These are phyloP conservation scores for Fusarium nelsonii DNA, from an alignment of 2,329 filamentous ascomycete genomes.

Conservation along the genomic window DNA sequence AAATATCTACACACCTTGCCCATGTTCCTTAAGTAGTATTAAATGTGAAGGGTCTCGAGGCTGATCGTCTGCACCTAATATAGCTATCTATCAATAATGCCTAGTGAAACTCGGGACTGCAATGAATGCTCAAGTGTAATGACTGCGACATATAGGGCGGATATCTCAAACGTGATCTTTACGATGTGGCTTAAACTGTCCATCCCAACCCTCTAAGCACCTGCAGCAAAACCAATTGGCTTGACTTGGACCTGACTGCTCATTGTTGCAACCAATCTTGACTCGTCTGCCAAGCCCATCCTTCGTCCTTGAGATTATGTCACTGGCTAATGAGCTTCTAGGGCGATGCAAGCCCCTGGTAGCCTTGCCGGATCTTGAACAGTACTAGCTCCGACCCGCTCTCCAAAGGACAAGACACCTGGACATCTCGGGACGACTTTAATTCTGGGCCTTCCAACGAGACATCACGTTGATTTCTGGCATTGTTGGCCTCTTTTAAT, in stretches of 20 bases:
- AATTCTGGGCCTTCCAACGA: constrained; percentile 27
- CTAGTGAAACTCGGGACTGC: neutral
- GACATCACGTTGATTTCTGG: constrained; percentile 30
- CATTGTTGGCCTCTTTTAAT: constrained; percentile 33
- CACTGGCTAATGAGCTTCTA: constrained; percentile 34
- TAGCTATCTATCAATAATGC: constrained; percentile 1
- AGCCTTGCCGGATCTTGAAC: constrained; percentile 45
- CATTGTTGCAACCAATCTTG: constrained; percentile 24
- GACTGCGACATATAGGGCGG: neutral
- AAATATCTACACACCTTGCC: neutral
- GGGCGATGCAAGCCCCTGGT: constrained; percentile 46
- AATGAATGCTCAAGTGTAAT: neutral
- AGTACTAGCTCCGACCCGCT: constrained; percentile 46
- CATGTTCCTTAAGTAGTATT: neutral
- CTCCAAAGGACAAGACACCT: constrained; percentile 45
- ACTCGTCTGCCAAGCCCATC: constrained; percentile 20
- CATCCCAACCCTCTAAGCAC: constrained; percentile 4
- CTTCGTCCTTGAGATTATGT: constrained; percentile 10
- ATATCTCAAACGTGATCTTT: neutral
- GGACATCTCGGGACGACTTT: constrained; percentile 40
- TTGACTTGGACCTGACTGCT: constrained; percentile 23
- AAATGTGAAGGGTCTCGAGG: constrained; percentile 1
- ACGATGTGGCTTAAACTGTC: constrained; percentile 21
- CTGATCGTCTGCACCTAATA: neutral
- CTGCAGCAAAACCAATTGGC: constrained; percentile 28